phyloP scores from a whole-genome alignment of 345 rosid genomes.

The Nasturtium officinale region DNA sequence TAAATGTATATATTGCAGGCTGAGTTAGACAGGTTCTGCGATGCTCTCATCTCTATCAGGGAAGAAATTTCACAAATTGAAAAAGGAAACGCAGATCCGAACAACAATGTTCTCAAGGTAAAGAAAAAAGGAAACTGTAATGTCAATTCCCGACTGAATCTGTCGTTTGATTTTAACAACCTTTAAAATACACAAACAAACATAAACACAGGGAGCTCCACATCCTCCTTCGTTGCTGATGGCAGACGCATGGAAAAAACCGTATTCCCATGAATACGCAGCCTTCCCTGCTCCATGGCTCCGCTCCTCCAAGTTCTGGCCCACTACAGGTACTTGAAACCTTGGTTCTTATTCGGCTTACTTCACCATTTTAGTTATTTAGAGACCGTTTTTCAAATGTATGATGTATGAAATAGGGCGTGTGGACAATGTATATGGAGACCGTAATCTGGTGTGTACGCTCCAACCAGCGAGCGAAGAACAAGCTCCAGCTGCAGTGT shows the following conservation, averaged over 20 bases:
- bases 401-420: slow-evolving; percentile 1
- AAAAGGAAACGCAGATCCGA: slow-evolving; percentile 79
- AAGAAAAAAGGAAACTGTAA: background rate
- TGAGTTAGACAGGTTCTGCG: slow-evolving; percentile 94
- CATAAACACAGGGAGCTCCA: slow-evolving; percentile 74
- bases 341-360: background rate
- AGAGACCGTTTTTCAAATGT: background rate
- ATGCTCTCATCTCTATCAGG: slow-evolving; percentile 92
- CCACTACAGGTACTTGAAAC: slow-evolving; percentile 61
- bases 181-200: background rate
- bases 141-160: background rate
- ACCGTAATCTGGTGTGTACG: slow-evolving; percentile 11
- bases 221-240: slow-evolving; percentile 96
- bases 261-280: slow-evolving; percentile 89
- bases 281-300: slow-evolving; percentile 99
- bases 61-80: slow-evolving; percentile 93
- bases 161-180: background rate
- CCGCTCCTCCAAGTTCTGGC: slow-evolving; percentile 90
- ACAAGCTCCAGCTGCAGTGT: slow-evolving; percentile 19
- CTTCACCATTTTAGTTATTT: background rate
- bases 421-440: slow-evolving; percentile 21
- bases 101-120: slow-evolving; percentile 95
- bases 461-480: slow-evolving; percentile 11
- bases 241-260: slow-evolving; percentile 93
- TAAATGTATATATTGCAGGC: slow-evolving; percentile 58